Conservation (phyloP, 2,329 filamentous ascomycete genomes). For the Colletotrichum sp. region DNA sequence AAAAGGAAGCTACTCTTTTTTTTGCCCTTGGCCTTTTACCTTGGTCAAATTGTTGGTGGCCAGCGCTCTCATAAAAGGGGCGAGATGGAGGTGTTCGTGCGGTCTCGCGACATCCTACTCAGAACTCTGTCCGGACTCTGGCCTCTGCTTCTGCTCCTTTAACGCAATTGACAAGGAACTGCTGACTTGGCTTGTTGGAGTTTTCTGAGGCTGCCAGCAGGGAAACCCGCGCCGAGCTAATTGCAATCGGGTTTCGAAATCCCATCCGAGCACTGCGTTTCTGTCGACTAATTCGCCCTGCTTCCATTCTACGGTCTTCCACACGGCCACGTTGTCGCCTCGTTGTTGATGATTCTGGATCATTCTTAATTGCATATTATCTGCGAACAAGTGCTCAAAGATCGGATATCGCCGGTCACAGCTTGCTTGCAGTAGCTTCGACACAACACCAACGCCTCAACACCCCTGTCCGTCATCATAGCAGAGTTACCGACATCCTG, state of each 20-base stretch:
- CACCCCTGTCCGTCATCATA: not conserved
- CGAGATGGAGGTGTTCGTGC: conserved; percentile 7
- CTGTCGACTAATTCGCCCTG: conserved; percentile 4
- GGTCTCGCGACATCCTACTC: not conserved
- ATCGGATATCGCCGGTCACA: not conserved
- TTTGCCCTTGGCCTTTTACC: not conserved
- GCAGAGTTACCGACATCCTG: not conserved
- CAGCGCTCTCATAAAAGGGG: not conserved
- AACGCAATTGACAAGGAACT: not conserved
- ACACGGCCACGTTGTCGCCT: not conserved
- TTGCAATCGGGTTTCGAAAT: conserved; percentile 15
- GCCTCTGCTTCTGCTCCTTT: not conserved
- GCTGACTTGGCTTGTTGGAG: not conserved
- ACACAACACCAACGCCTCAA: not conserved
- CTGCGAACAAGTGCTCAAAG: not conserved
- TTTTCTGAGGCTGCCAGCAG: conserved; percentile 5
- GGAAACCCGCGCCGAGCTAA: conserved; percentile 2
- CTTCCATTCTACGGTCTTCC: not conserved
- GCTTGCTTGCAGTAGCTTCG: not conserved
- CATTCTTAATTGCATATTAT: not conserved
- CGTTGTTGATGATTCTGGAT: not conserved
- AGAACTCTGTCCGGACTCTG: not conserved
- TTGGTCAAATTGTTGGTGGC: not conserved
- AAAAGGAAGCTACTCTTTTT: not conserved
- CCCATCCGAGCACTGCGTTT: conserved; percentile 1